These are phyloP conservation scores for Candida vartiovaarae DNA, from an alignment of 805 yeast species.

Conservation along the genomic window DNA sequence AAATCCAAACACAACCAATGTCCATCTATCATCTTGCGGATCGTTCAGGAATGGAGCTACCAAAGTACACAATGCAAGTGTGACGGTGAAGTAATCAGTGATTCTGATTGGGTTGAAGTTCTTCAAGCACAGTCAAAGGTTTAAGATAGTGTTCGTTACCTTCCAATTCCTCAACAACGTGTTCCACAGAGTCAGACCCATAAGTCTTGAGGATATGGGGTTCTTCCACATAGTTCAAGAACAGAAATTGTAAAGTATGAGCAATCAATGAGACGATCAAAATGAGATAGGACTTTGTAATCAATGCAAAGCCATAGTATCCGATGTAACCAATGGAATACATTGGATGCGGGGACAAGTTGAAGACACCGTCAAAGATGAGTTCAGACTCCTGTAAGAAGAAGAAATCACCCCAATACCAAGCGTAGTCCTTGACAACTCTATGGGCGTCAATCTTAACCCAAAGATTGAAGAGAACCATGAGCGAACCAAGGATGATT, in stretches of 20 bases:
- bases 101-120: constrained; percentile 60
- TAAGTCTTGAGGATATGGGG: constrained; percentile 84
- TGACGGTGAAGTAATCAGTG: constrained; percentile 49
- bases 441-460: constrained; percentile 84
- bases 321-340: constrained; percentile 86
- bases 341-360: constrained; percentile 90
- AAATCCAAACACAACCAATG: constrained; percentile 22
- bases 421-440: constrained; percentile 83
- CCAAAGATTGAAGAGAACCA: constrained; percentile 73
- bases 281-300: constrained; percentile 66
- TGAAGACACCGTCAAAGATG: constrained; percentile 84
- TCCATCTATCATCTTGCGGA: constrained; percentile 24
- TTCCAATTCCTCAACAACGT: constrained; percentile 27
- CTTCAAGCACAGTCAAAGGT: constrained; percentile 49
- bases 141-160: constrained; percentile 37
- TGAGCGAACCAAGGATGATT: constrained; percentile 47
- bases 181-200: constrained; percentile 35
- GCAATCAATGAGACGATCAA: constrained; percentile 65
- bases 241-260: constrained; percentile 70
- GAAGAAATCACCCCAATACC: constrained; percentile 96
- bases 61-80: constrained; percentile 34
- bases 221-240: constrained; percentile 67
- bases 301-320: constrained; percentile 75
- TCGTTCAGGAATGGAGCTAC: constrained; percentile 34
- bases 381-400: constrained; percentile 64